These are phyloP conservation scores for Kwoniella newhampshirensis DNA, from an alignment of 768 basidiomycete genomes.

Conservation along the genomic window DNA sequence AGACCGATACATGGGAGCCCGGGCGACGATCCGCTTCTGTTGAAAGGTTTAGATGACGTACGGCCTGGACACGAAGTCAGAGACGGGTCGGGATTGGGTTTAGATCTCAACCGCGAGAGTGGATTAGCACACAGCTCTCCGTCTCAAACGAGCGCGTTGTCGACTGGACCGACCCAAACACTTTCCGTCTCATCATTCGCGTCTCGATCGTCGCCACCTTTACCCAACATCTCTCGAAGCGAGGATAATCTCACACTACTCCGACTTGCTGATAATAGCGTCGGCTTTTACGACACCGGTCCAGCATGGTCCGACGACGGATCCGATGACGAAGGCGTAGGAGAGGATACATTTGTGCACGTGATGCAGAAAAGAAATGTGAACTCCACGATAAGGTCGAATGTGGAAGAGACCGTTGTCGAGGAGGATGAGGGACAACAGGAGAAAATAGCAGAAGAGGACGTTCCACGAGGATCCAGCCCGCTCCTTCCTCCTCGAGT, in stretches of 20 bases:
- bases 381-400: background rate
- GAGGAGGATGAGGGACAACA: constrained; percentile 13
- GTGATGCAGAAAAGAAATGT: background rate
- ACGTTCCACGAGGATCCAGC: background rate
- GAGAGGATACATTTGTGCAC: constrained; percentile 20
- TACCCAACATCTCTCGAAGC: background rate
- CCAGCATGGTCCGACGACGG: constrained; percentile 22
- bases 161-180: no score
- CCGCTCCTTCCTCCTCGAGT: constrained; percentile 1
- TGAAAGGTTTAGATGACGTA: constrained; percentile 9
- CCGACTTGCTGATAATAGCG: background rate
- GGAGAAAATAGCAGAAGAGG: background rate
- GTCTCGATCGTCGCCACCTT: background rate
- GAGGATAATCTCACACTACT: constrained; percentile 11
- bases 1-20: constrained; percentile 26
- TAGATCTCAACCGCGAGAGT: background rate
- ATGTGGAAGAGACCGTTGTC: background rate
- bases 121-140: no score
- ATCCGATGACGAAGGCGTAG: constrained; percentile 15
- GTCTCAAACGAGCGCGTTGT: no score
- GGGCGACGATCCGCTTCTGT: constrained; percentile 24
- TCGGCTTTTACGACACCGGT: background rate
- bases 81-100: constrained; percentile 6
- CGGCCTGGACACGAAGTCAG: background rate
- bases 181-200: no score